A percentile compares a stretch with the other conserved stretches of the same genome.
Evolutionary conservation across 1,139 yeast species (phyloP).

Genomic region (Zygoascus sp.): DNA sequence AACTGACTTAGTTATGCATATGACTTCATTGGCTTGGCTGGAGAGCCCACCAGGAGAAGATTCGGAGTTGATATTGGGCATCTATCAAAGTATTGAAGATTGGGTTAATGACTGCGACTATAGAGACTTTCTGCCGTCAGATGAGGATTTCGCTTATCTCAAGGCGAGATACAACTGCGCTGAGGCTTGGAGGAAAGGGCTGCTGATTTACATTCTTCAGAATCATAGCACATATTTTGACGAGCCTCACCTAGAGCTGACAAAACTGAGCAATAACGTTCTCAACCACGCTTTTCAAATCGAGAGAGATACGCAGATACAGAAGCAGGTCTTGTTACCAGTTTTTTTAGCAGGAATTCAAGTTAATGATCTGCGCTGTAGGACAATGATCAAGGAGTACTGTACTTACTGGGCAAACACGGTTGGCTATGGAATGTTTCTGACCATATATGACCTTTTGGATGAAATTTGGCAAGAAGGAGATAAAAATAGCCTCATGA

Average conservation of each 20-base stretch:
- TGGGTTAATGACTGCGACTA: constrained; percentile 5
- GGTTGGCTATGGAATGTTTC: constrained; percentile 6
- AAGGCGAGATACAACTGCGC: constrained; percentile 4
- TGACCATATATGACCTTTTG: background rate
- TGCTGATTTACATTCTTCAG: constrained; percentile 8
- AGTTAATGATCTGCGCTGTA: background rate
- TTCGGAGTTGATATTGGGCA: background rate
- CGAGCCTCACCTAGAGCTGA: background rate
- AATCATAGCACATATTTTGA: background rate
- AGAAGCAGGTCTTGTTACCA: constrained; percentile 10
- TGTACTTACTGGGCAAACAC: constrained; percentile 6
- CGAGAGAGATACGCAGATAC: background rate
- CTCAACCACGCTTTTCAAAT: constrained; percentile 7
- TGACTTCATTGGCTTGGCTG: constrained; percentile 2
- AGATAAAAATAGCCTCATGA: background rate
- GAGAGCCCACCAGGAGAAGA: background rate
- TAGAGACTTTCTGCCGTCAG: constrained; percentile 5
- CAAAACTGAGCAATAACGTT: constrained; percentile 1
- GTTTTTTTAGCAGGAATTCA: constrained; percentile 7
- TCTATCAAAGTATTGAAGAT: constrained; percentile 2
- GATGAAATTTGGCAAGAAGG: constrained; percentile 3
- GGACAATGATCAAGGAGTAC: constrained; percentile 5
- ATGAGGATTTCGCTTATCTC: background rate
- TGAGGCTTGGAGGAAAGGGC: constrained; percentile 10
- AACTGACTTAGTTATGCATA: background rate